phyloP scores from a whole-genome alignment of 306 rosid species.

The Cicer pinnatifidum region DNA sequence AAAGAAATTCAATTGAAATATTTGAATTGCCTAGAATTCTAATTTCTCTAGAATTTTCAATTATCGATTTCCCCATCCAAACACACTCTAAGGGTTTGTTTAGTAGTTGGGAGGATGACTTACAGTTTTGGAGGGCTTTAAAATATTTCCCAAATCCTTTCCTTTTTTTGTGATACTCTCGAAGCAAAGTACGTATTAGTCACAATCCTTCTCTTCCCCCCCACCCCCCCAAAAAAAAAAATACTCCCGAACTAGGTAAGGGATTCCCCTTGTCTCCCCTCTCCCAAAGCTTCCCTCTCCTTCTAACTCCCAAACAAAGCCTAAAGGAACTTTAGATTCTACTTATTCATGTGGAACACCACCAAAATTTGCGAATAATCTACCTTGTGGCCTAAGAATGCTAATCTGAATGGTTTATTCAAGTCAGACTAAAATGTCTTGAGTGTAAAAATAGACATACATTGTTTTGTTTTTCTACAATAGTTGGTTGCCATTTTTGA shows the following conservation, averaged over 20 bases:
- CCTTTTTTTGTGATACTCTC: neutral
- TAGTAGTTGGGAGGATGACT: neutral
- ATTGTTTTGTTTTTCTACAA: neutral
- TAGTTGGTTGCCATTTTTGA: conserved; percentile 32
- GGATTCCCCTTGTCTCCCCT: neutral
- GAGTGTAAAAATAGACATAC: conserved; percentile 24
- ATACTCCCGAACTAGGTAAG: neutral
- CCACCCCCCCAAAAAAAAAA: no score
- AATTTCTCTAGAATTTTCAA: no score
- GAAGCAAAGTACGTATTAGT: neutral
- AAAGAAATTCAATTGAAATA: no score
- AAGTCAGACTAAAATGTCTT: conserved; percentile 27
- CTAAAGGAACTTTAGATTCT: conserved; percentile 21
- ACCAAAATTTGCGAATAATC: neutral
- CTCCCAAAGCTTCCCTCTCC: neutral
- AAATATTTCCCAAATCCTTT: conserved; percentile 4
- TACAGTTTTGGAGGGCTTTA: neutral
- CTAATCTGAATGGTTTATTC: conserved; percentile 30
- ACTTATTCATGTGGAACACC: conserved; percentile 15
- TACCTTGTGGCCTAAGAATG: conserved; percentile 14
- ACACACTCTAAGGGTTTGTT: neutral
- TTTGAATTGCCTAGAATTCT: no score
- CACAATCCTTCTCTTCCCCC: neutral
- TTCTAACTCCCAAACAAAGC: conserved; percentile 8
- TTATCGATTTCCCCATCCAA: no score